Conservation (phyloP, 192 early-diverging fungal species). For the Diversispora epigaea region DNA sequence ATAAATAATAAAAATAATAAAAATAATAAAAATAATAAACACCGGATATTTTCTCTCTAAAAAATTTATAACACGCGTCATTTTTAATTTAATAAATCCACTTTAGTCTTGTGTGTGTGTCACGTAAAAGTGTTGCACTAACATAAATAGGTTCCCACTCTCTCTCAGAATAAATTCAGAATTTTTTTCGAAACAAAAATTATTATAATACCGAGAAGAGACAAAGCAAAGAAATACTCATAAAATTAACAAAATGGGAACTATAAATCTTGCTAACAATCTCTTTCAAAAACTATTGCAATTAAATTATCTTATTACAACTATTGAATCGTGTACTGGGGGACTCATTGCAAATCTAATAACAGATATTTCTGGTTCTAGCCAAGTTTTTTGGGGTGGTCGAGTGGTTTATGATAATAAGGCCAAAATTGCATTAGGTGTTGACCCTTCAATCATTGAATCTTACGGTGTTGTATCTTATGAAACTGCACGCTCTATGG, state of each 20-base stretch:
- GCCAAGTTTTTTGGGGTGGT: slow-evolving; percentile 4
- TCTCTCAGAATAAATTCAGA: too few species aligned
- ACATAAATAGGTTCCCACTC: too few species aligned
- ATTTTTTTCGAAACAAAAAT: too few species aligned
- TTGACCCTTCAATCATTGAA: not conserved
- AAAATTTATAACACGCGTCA: too few species aligned
- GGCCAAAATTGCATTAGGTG: not conserved
- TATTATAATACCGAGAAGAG: too few species aligned
- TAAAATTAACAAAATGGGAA: not conserved
- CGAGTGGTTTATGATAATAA: not conserved
- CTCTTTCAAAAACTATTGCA: not conserved
- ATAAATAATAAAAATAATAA: too few species aligned
- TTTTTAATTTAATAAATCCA: too few species aligned
- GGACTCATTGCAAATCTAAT: not conserved
- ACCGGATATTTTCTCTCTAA: too few species aligned
- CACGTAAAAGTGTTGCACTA: too few species aligned
- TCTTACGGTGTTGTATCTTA: not conserved
- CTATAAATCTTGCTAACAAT: not conserved
- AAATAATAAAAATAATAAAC: too few species aligned
- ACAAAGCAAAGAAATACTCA: not conserved
- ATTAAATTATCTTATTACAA: not conserved
- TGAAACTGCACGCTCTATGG: not conserved
- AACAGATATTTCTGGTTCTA: not conserved
- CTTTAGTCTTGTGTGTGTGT: too few species aligned
- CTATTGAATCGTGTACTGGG: slow-evolving; percentile 1